Conservation (phyloP, 2,329 filamentous ascomycete genomes). For the Nothomitra cinnamomea region DNA sequence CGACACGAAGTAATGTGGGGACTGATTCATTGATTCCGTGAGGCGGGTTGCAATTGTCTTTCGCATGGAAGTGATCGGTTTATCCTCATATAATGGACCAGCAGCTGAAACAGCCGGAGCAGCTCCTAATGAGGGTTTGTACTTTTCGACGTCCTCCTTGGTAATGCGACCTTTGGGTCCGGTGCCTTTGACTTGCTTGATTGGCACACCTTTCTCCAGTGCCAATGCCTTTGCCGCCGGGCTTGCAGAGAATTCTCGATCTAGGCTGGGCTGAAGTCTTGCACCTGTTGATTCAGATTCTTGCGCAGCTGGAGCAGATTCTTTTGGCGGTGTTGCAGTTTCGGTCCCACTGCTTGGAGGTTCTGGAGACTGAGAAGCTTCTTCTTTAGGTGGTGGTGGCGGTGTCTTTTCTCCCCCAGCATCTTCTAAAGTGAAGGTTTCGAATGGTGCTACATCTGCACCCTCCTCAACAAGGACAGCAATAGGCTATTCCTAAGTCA, state of each 20-base stretch:
- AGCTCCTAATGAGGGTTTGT: conserved; percentile 34
- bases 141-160: conserved; percentile 86
- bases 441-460: conserved; percentile 72
- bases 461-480: conserved; percentile 89
- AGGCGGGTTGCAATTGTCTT: conserved; percentile 93
- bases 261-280: conserved; percentile 65
- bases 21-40: conserved; percentile 74
- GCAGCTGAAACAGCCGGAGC: conserved; percentile 31
- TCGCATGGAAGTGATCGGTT: conserved; percentile 79
- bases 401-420: conserved; percentile 67
- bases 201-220: conserved; percentile 63
- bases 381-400: conserved; percentile 45
- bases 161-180: conserved; percentile 77
- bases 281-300: conserved; percentile 60
- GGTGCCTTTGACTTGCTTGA: conserved; percentile 69
- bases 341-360: conserved; percentile 37
- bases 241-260: conserved; percentile 60
- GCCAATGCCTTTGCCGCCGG: conserved; percentile 67
- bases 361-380: conserved; percentile 43
- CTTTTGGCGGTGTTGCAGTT: conserved; percentile 36
- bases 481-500: conserved; percentile 53
- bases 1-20: conserved; percentile 97
- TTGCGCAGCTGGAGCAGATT: conserved; percentile 37
- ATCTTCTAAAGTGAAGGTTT: conserved; percentile 73
- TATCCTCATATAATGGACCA: conserved; percentile 55